These are phyloP conservation scores for Hemileccinum rubropunctum DNA, from an alignment of 768 basidiomycete genomes.

Conservation along the genomic window DNA sequence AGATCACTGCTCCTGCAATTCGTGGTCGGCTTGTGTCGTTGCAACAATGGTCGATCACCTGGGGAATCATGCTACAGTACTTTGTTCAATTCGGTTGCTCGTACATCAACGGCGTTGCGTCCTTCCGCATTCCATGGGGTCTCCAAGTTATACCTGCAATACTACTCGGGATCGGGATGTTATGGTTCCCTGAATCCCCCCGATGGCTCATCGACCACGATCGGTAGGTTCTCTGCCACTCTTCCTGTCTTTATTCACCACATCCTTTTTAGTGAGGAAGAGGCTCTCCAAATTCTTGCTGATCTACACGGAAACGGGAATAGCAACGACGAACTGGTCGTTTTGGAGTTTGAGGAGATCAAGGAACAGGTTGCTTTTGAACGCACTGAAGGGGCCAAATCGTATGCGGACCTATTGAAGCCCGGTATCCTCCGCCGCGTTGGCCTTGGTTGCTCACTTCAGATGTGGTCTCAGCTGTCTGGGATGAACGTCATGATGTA, in stretches of 20 bases:
- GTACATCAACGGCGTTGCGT: conserved; percentile 59
- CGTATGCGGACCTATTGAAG: conserved; percentile 63
- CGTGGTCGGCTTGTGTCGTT: conserved; percentile 74
- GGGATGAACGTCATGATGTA: conserved; percentile 85
- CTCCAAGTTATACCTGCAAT: conserved; percentile 78
- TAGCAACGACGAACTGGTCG: conserved; percentile 55
- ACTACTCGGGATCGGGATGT: conserved; percentile 65
- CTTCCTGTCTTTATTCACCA: background rate
- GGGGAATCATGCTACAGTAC: conserved; percentile 76
- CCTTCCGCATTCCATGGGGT: conserved; percentile 81
- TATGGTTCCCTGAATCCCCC: conserved; percentile 66
- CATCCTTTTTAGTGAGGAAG: conserved; percentile 33
- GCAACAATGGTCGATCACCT: conserved; percentile 80
- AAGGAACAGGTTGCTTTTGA: conserved; percentile 54
- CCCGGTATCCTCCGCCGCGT: conserved; percentile 69
- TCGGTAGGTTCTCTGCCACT: conserved; percentile 32
- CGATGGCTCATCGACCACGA: conserved; percentile 68
- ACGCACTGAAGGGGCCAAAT: conserved; percentile 67
- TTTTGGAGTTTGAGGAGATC: conserved; percentile 71
- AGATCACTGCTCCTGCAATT: conserved; percentile 68
- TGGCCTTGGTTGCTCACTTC: conserved; percentile 62
- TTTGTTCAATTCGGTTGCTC: conserved; percentile 76
- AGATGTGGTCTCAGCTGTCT: conserved; percentile 77
- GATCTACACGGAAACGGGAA: conserved; percentile 69
- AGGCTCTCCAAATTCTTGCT: conserved; percentile 69